Base-by-base conservation (phyloP, 2,329 filamentous ascomycete genomes). In the Sclerotinia nivalis region DNA sequence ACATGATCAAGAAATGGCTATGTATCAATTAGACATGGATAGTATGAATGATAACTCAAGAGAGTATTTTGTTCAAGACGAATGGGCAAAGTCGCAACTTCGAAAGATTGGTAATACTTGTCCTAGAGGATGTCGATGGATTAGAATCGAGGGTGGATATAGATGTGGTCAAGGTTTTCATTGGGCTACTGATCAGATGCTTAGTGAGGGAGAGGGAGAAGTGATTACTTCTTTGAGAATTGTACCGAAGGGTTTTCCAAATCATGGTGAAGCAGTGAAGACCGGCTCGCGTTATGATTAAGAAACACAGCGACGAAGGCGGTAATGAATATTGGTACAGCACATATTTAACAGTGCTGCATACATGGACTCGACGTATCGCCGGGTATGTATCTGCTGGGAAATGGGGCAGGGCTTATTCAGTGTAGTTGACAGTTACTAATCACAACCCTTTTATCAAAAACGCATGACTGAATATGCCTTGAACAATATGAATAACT, bases 1-100 rank as follows among this genome's bases (percentile, higher is more conserved):
- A 49, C 20, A 62, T 2, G 59, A 62, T 49, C 28, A 34, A 49
- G 28, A 49, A 34, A 62, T 62, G 59, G 59, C 43, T 18, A 2
- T n/a, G 12, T 34, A 18, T 47, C 59, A 62, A n/a, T 49, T 34
- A n/a, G 28, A 28, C 7, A 49, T 62, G 4, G 59, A 34, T 12
- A 34, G 15, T 9, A 8, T 49, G 43, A 20, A 34, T 1, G 34
- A 18, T 13, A 15, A 1, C 7, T 34, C 43, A 5, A 10, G 3
- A n/a, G 59, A 31, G 13, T 49, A 34, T 13, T n/a, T 18, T 2
- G 7, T 18, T n/a, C 60, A 50, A 49, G 60, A 62, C 10, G 12
- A 49, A 25, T 62, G 45, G 60, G 60, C 60, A 18, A 62, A 62
- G 37, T 25, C 28, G 2, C 60, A 62, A 50, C 60, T 50, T 25